These are phyloP conservation scores for Combretum micranthum DNA, from an alignment of 345 rosid species.

Conservation along the genomic window DNA sequence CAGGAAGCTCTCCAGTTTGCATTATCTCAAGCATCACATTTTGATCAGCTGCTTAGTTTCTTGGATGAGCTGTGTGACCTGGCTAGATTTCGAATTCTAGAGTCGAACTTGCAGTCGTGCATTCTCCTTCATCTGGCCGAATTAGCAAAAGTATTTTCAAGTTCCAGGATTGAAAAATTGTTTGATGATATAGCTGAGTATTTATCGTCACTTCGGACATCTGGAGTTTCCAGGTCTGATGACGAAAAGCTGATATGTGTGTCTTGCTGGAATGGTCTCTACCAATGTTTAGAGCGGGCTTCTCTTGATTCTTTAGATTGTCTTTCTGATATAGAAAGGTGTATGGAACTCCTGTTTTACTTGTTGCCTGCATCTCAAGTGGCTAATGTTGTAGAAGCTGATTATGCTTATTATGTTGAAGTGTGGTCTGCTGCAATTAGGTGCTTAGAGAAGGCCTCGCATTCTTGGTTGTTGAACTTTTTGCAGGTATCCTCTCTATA, in stretches of 20 bases:
- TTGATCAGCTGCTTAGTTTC: conserved; percentile 52
- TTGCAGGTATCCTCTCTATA: conserved; percentile 44
- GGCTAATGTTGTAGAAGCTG: conserved; percentile 14
- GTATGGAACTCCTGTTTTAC: conserved; percentile 61
- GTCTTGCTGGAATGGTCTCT: conserved; percentile 80
- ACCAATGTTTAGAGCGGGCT: conserved; percentile 58
- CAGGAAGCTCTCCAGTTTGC: conserved; percentile 65
- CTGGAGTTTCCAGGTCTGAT: conserved; percentile 30
- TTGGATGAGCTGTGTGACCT: conserved; percentile 76
- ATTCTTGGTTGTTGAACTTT: conserved; percentile 61
- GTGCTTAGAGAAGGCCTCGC: conserved; percentile 63
- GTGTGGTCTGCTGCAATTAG: conserved; percentile 66
- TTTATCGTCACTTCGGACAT: conserved; percentile 37
- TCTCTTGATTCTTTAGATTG: conserved; percentile 47
- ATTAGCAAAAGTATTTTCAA: conserved; percentile 62
- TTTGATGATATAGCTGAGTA: conserved; percentile 52
- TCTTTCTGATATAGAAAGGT: conserved; percentile 44
- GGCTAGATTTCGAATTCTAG: conserved; percentile 67
- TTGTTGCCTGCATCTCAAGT: conserved; percentile 45
- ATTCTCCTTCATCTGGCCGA: conserved; percentile 54
- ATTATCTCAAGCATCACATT: conserved; percentile 61
- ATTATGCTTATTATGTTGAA: conserved; percentile 21
- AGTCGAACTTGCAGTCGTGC: conserved; percentile 55
- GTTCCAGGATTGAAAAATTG: conserved; percentile 68
- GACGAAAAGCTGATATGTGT: conserved; percentile 46